Evolutionary conservation across 2,329 filamentous ascomycete species (phyloP), one percentile per base, ranked within the genome.

Genomic region (Atkinsonella hypoxylon): DNA sequence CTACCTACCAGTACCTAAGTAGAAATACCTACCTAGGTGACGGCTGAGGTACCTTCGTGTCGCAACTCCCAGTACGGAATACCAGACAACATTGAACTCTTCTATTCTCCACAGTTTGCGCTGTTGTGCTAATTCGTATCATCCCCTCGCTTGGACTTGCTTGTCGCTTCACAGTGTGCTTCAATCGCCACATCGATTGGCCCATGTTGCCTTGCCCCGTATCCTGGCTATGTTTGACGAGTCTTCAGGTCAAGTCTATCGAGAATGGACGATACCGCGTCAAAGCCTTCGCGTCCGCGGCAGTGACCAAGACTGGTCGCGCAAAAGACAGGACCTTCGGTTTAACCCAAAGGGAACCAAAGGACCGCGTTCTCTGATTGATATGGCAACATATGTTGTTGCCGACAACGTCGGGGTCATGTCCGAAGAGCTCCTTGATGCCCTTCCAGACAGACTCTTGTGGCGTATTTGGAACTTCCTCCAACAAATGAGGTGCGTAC

Each of bases 381-480:
- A 70, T 36, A 70, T 70, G 61, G 56, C 63, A n/a, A 64, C 65
- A 40, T 62, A 62, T 32, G 57, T 67, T n/a, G 53, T 70, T 15
- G 67, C 64, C 1, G 58, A 66, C 26, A 68, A 71, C 36, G 61
- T 70, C 12, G 64, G 64, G 20, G 57, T 62, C 39, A 57, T 70
- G 9, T 61, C 66, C 2, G 56, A 59, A 18, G 57, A 63, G 15
- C 57, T 67, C 49, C 57, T 72, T 1, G 62, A 67, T 2, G 50
- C 53, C 9, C 54, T 72, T n/a, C 68, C 70, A 8, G 47, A 49
- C 36, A 58, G 58, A n/a, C 53, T 70, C 32, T 48, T 67, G 13
- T 63, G 63, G 63, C 66, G 62, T 34, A 57, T 72, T 15, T 72
- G 69, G 68, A 60, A 61, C n/a, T 62, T 69, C 45, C 57, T 71